Conservation (phyloP, 2,329 filamentous ascomycete species). For the Fusarium heterosporum region DNA sequence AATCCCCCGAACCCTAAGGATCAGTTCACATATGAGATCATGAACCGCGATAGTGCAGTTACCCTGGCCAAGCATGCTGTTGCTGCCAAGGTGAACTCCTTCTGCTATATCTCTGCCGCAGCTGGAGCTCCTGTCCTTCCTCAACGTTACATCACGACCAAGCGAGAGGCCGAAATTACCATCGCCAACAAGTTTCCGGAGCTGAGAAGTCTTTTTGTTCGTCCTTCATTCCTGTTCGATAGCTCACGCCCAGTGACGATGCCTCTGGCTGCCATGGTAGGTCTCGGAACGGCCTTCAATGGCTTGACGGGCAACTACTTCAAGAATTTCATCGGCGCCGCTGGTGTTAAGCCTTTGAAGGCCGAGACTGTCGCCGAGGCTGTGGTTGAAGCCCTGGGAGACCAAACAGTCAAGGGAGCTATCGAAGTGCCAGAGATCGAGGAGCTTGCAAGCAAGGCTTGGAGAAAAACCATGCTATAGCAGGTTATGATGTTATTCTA, state of each 20-base stretch:
- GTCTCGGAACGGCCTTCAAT: conserved; percentile 81
- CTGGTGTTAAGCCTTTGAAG: conserved; percentile 86
- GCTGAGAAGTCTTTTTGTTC: conserved; percentile 84
- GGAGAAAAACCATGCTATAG: conserved; percentile 92
- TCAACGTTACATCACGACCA: conserved; percentile 86
- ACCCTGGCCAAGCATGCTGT: conserved; percentile 82
- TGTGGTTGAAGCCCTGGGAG: conserved; percentile 85
- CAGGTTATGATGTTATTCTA: conserved; percentile 18
- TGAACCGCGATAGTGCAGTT: conserved; percentile 94
- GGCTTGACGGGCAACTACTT: conserved; percentile 80
- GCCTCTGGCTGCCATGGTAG: conserved; percentile 82
- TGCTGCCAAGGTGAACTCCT: conserved; percentile 72
- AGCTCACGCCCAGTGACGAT: conserved; percentile 83
- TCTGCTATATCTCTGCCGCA: conserved; percentile 90
- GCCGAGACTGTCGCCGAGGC: conserved; percentile 90
- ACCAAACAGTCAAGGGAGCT: conserved; percentile 77
- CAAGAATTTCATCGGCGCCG: conserved; percentile 81
- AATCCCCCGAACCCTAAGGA: conserved; percentile 74
- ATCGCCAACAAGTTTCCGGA: conserved; percentile 78
- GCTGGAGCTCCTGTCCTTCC: conserved; percentile 88
- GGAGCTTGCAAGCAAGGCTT: conserved; percentile 80
- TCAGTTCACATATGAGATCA: conserved; percentile 93
- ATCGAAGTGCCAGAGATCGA: conserved; percentile 86
- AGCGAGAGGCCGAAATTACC: conserved; percentile 86
- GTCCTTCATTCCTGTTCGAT: conserved; percentile 92